Conservation (phyloP, 331 rosid species). For the Rhamnella rubrinervis region DNA sequence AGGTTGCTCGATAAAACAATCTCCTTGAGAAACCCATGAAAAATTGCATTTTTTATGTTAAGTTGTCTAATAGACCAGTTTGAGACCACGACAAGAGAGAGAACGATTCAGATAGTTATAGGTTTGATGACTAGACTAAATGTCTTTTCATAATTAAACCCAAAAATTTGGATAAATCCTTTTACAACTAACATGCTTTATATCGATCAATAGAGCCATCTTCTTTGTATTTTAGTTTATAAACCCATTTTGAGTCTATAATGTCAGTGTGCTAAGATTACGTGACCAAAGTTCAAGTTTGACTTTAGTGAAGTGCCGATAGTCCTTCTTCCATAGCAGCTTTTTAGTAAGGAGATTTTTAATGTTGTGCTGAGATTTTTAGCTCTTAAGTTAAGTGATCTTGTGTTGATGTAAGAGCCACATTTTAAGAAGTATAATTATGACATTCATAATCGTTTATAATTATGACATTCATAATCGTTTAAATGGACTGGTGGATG, state of each 20-base stretch:
- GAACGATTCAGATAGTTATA: not conserved
- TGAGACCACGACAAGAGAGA: not conserved
- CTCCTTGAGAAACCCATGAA: not conserved
- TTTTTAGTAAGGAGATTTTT: not conserved
- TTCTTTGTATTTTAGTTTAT: not conserved
- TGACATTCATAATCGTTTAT: not conserved
- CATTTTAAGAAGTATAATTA: no score
- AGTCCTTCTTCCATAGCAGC: not conserved
- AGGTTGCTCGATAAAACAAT: not conserved
- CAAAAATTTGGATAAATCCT: not conserved
- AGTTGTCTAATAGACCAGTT: not conserved
- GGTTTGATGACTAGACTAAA: not conserved
- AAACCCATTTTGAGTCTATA: not conserved
- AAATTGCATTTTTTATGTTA: no score
- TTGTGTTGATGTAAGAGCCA: not conserved
- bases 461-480: no score
- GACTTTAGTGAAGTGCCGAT: not conserved
- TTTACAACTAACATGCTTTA: not conserved
- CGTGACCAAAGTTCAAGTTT: not conserved
- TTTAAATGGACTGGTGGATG: no score
- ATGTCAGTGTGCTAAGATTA: not conserved
- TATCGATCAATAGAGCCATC: not conserved
- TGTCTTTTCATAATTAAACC: no score
- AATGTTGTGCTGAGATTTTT: not conserved
- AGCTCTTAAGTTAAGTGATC: not conserved